Percentiles rank a stretch among this genome's conserved stretches.
phyloP scores from a whole-genome alignment of 768 basidiomycete species.

The Mycena albidolilacea region DNA sequence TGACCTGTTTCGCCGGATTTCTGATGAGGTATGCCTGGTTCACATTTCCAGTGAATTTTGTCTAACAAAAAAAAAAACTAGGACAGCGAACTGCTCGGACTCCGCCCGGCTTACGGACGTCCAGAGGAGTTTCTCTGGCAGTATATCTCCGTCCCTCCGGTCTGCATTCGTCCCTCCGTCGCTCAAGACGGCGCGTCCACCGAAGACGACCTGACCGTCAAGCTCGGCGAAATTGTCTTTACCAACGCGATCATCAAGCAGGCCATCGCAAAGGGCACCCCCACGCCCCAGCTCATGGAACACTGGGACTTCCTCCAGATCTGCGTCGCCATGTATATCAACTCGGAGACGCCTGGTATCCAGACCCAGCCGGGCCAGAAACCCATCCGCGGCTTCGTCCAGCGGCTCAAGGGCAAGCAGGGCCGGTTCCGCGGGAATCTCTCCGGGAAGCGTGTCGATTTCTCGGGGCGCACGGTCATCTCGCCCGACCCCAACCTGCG shows the following conservation, averaged over 20 bases:
- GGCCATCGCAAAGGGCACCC: conserved; percentile 88
- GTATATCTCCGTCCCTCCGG: conserved; percentile 97
- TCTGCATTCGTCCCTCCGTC: conserved; percentile 97
- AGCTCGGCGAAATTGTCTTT: conserved; percentile 96
- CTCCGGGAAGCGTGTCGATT: conserved; percentile 99
- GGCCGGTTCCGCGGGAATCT: conserved; percentile 98
- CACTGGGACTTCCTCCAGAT: conserved; percentile 99
- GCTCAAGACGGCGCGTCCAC: conserved; percentile 98
- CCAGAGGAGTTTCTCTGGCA: conserved; percentile 99
- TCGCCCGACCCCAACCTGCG: conserved; percentile 99
- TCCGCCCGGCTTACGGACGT: conserved; percentile 89
- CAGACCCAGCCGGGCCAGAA: conserved; percentile 90
- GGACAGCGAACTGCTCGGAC: conserved; percentile 96
- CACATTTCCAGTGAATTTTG: too few species aligned
- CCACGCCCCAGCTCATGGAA: conserved; percentile 94
- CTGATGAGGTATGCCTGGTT: conserved; percentile 78
- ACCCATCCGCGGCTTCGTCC: conserved; percentile 97
- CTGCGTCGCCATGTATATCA: conserved; percentile 97
- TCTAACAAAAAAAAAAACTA: conserved; percentile 45
- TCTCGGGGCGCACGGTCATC: conserved; percentile 98
- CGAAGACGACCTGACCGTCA: conserved; percentile 98
- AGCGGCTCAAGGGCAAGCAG: conserved; percentile 98
- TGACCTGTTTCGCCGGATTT: conserved; percentile 92
- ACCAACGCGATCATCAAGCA: conserved; percentile 94
- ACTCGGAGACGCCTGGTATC: conserved; percentile 96